Conservation (phyloP, 495 filamentous ascomycete species). For the Wilcoxina mikolae region DNA sequence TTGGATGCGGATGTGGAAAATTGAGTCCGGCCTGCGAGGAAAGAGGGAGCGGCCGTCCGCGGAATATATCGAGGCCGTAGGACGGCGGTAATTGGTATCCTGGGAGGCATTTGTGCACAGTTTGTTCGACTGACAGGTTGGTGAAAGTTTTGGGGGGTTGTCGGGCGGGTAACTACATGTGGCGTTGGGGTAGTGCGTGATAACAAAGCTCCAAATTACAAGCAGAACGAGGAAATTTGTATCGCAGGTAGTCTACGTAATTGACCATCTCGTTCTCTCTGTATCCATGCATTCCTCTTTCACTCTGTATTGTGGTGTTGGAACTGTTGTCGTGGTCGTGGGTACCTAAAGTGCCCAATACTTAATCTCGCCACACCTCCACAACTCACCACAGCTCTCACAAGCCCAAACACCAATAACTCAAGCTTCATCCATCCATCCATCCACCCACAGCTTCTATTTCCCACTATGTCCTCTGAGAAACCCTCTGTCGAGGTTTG, state of each 20-base stretch:
- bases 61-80: neutral
- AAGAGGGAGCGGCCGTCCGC: neutral
- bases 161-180: neutral
- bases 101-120: slow-evolving; percentile 22
- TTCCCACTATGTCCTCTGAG: neutral
- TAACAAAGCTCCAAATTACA: neutral
- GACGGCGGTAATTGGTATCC: slow-evolving; percentile 1
- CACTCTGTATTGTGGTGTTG: too few species aligned
- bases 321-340: too few species aligned
- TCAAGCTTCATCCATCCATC: neutral
- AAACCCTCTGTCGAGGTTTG: neutral
- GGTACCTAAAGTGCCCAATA: neutral
- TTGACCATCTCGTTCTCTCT: neutral
- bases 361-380: neutral
- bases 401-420: neutral
- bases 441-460: neutral
- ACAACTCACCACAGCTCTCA: neutral
- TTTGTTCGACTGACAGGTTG: neutral
- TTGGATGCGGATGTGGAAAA: slow-evolving; percentile 16
- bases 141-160: neutral
- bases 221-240: too few species aligned
- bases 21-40: neutral
- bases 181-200: neutral
- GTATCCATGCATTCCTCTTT: too few species aligned
- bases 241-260: neutral